phyloP scores from a whole-genome alignment of 192 early-diverging fungal genomes.

The Coemansia sp. region DNA sequence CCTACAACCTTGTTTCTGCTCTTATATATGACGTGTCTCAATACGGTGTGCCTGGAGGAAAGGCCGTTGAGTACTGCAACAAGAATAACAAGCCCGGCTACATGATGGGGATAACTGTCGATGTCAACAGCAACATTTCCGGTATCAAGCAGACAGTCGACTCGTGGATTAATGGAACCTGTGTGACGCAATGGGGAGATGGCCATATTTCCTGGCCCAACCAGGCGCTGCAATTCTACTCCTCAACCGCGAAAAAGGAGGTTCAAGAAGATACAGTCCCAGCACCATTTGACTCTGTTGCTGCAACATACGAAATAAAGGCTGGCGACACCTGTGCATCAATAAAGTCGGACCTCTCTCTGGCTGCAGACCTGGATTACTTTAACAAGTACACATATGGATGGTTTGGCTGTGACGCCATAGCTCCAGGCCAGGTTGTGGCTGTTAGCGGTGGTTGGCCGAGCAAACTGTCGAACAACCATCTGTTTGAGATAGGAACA shows the following conservation, averaged over 20 bases:
- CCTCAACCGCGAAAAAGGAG: neutral
- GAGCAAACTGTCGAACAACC: neutral
- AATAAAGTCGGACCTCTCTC: neutral
- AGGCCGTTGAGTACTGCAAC: constrained; percentile 1
- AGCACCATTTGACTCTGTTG: neutral
- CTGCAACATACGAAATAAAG: constrained; percentile 3
- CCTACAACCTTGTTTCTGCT: neutral
- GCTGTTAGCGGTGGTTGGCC: neutral
- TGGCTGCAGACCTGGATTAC: neutral
- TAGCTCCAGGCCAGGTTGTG: neutral
- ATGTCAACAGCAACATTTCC: neutral
- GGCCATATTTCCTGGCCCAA: neutral
- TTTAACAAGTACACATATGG: constrained; percentile 1
- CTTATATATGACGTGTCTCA: neutral
- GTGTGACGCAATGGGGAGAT: constrained; percentile 1
- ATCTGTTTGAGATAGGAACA: neutral
- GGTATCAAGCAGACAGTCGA: constrained; percentile 1
- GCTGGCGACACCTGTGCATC: neutral
- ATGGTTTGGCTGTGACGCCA: constrained; percentile 2
- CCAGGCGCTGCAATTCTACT: neutral
- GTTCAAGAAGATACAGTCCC: neutral
- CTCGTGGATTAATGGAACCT: neutral
- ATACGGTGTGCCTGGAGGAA: neutral
- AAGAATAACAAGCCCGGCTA: neutral
- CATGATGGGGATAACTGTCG: neutral